Base-by-base conservation (phyloP, 495 filamentous ascomycete genomes). In the Choiromyces venosus region DNA sequence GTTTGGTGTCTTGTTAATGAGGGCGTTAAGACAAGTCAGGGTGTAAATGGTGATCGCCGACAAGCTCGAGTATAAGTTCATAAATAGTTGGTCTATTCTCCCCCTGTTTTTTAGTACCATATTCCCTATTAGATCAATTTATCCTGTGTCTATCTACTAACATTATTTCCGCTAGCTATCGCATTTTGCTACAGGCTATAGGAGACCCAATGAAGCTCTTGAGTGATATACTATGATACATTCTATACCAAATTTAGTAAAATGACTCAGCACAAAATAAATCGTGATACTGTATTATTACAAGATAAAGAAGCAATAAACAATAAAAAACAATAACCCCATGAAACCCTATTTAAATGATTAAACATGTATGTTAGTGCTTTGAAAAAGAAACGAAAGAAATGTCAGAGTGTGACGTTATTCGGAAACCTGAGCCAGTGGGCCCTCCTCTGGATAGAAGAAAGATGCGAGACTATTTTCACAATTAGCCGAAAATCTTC, bases 381-480 rank as follows among this genome's bases (percentile, higher is more conserved):
- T 18, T 61, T 12, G 25, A 33, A 29, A 29, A 33, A 61, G 25
- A 5, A 61, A 14, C 25, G 14, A 14, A 12, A 29, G 52, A 33
- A 33, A 16, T 16, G 25, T 4, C 6, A 29, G 52, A 61, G 25
- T 33, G 21, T 5, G 12, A 33, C 25, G 10, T 29, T 61, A 61
- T 18, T 65, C 52, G 35, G 72, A 56, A 36, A n/a, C 52, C 65
- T 65, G 18, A n/a, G 78, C 73, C 4, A 80, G 65, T 18, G 70
- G 44, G 10, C 78, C 78, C 42, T 80, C 78, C 29, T 8, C 38
- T 25, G 78, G 78, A 35, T 80, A 80, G 65, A 80, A 80, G 73
- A 70, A 80, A 21, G 77, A 71, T 4, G 78, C 78, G 9, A 80
- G 64, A 3, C 70, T 72, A 40, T 42, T 21, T 16, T 29, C 65